Percentiles rank a stretch among this genome's conserved stretches.
Conservation (phyloP, 108 stramenopile genomes). For the Schizochytrium sp. region DNA sequence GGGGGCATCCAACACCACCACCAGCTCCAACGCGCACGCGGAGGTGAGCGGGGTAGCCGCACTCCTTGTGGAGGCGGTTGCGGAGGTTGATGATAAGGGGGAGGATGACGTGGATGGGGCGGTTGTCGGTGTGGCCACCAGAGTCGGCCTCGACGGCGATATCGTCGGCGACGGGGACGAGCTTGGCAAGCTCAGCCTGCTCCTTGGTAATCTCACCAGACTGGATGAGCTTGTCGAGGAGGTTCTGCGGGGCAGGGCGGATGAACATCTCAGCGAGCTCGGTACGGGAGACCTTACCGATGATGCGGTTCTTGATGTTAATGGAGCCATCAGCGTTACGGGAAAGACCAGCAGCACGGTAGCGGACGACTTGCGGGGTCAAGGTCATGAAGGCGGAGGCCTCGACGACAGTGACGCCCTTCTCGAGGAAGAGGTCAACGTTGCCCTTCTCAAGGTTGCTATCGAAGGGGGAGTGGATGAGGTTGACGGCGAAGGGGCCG, state of each 20-base stretch:
- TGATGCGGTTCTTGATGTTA: background rate
- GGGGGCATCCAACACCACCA: slow-evolving; percentile 30
- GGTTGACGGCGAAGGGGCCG: slow-evolving; percentile 46
- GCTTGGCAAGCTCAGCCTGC: slow-evolving; percentile 33
- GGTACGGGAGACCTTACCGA: background rate
- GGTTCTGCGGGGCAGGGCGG: slow-evolving; percentile 17
- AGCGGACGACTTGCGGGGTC: background rate
- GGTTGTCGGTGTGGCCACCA: slow-evolving; percentile 51
- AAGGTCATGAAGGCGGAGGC: background rate
- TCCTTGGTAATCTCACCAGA: slow-evolving; percentile 5
- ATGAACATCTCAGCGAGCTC: slow-evolving; percentile 20
- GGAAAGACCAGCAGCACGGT: slow-evolving; percentile 27
- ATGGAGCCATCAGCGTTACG: background rate
- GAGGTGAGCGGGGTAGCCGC: slow-evolving; percentile 21
- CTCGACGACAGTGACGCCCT: slow-evolving; percentile 8
- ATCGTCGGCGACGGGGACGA: slow-evolving; percentile 32
- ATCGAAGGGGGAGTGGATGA: slow-evolving; percentile 40
- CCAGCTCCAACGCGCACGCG: slow-evolving; percentile 40
- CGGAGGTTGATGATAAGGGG: slow-evolving; percentile 52
- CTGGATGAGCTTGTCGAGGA: slow-evolving; percentile 11
- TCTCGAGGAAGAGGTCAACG: background rate
- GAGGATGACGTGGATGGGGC: slow-evolving; percentile 56
- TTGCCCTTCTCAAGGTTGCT: slow-evolving; percentile 28
- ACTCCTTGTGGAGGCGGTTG: slow-evolving; percentile 36
- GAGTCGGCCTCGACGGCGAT: slow-evolving; percentile 43